Conservation (phyloP, 2,329 filamentous ascomycete species). For the Alternaria sp. region DNA sequence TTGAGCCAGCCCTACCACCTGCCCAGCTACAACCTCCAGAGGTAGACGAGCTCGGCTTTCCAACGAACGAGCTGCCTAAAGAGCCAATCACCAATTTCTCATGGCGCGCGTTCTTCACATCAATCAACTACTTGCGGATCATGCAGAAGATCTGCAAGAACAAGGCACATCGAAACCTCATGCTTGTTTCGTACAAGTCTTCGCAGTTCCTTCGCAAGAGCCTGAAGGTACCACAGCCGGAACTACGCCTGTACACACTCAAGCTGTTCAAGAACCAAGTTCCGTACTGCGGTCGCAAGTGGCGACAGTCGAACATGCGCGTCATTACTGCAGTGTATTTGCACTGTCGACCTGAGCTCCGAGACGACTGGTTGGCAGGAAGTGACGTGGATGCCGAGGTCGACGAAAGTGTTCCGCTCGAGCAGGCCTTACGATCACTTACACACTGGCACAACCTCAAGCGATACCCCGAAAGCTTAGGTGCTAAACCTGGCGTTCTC, state of each 20-base stretch:
- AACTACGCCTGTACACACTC: conserved; percentile 89
- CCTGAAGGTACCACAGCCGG: conserved; percentile 85
- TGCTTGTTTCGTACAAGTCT: conserved; percentile 95
- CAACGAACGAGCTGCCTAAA: conserved; percentile 70
- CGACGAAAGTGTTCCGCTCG: conserved; percentile 87
- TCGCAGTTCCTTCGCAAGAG: conserved; percentile 90
- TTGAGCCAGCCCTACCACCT: conserved; percentile 30
- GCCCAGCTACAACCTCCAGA: conserved; percentile 52
- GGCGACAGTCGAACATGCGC: conserved; percentile 97
- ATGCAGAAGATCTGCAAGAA: conserved; percentile 97
- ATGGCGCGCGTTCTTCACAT: conserved; percentile 91
- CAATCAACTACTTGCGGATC: conserved; percentile 92
- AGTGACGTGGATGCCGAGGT: conserved; percentile 92
- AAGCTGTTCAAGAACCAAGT: conserved; percentile 99
- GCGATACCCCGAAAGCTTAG: conserved; percentile 80
- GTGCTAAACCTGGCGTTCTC: conserved; percentile 48
- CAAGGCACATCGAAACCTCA: conserved; percentile 91
- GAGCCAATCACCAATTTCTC: conserved; percentile 88
- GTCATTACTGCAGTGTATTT: conserved; percentile 97
- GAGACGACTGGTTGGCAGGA: conserved; percentile 93
- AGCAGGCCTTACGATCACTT: conserved; percentile 85
- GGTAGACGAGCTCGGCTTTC: conserved; percentile 88
- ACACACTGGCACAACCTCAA: conserved; percentile 95
- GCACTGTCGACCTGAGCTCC: conserved; percentile 87
- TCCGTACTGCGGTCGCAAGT: conserved; percentile 96